These are phyloP conservation scores for Gossypium rotundifolium DNA, from an alignment of 345 rosid species.

Conservation along the genomic window DNA sequence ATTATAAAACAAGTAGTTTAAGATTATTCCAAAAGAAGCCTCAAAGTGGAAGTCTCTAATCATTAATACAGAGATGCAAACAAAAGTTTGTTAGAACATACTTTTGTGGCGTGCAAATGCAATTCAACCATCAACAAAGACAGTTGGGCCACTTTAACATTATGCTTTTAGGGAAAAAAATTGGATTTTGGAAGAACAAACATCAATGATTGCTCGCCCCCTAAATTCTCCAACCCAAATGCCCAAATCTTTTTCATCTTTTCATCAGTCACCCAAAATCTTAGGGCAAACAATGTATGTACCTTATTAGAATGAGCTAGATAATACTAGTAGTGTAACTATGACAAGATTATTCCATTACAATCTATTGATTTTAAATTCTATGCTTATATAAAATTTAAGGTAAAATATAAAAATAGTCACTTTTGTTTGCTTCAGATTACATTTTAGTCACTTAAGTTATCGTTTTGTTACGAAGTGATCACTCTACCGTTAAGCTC, in stretches of 20 bases:
- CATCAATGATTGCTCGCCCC: not conserved
- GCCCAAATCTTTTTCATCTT: not conserved
- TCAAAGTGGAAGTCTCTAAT: not conserved
- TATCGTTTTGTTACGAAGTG: too few species aligned
- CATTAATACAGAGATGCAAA: not conserved
- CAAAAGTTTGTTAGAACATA: not conserved
- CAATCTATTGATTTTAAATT: too few species aligned
- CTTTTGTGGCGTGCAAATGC: conserved; percentile 11
- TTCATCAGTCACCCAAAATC: not conserved
- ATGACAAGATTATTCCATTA: too few species aligned
- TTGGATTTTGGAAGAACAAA: not conserved
- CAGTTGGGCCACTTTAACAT: not conserved
- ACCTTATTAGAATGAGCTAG: too few species aligned
- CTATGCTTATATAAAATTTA: too few species aligned
- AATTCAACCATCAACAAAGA: not conserved
- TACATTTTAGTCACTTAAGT: too few species aligned
- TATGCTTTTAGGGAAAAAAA: not conserved
- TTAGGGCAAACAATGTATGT: not conserved
- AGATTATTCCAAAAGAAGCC: not conserved
- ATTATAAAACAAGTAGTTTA: not conserved
- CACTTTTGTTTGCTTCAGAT: too few species aligned
- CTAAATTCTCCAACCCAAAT: not conserved
- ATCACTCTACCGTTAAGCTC: too few species aligned
- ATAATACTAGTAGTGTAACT: too few species aligned
- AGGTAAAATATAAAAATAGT: too few species aligned